These are phyloP conservation scores for Dunaliella sp. DNA, from an alignment of 139 green algal species.

Conservation along the genomic window DNA sequence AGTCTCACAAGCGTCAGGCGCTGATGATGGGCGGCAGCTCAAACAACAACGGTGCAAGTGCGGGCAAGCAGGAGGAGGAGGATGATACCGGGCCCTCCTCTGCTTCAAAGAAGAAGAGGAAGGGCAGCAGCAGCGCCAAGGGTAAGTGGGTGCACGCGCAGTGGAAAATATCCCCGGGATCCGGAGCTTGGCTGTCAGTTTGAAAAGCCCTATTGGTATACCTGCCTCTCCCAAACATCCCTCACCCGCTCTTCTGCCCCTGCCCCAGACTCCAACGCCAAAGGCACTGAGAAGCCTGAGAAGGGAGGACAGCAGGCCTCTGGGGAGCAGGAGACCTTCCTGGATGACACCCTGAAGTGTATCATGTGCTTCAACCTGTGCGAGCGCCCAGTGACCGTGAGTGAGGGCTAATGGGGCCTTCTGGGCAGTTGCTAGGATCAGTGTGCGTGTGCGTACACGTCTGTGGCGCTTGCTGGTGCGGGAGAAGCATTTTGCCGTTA, in stretches of 20 bases:
- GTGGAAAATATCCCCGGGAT: too few species aligned
- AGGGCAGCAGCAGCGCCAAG: neutral
- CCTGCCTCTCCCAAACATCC: neutral
- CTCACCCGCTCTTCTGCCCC: neutral
- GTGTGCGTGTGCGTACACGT: too few species aligned
- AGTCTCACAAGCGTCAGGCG: conserved; percentile 72
- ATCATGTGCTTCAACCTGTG: conserved; percentile 85
- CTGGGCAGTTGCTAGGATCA: too few species aligned
- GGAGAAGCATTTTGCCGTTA: too few species aligned
- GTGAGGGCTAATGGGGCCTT: too few species aligned
- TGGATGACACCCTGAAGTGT: conserved; percentile 86
- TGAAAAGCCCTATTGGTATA: neutral
- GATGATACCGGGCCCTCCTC: neutral
- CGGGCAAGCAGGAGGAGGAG: conserved; percentile 8
- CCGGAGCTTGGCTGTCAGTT: too few species aligned
- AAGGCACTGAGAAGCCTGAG: neutral
- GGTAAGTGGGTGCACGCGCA: neutral
- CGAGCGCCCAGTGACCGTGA: conserved; percentile 82
- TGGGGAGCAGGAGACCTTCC: conserved; percentile 5
- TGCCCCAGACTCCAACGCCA: neutral
- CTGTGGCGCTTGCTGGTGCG: too few species aligned
- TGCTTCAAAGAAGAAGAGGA: neutral
- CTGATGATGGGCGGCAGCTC: conserved; percentile 69
- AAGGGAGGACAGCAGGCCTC: neutral
- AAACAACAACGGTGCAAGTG: conserved; percentile 25